Percentiles rank a stretch among this genome's conserved stretches.
Conservation (phyloP, 148 eudicot genomes). For the Rhododendron molle region DNA sequence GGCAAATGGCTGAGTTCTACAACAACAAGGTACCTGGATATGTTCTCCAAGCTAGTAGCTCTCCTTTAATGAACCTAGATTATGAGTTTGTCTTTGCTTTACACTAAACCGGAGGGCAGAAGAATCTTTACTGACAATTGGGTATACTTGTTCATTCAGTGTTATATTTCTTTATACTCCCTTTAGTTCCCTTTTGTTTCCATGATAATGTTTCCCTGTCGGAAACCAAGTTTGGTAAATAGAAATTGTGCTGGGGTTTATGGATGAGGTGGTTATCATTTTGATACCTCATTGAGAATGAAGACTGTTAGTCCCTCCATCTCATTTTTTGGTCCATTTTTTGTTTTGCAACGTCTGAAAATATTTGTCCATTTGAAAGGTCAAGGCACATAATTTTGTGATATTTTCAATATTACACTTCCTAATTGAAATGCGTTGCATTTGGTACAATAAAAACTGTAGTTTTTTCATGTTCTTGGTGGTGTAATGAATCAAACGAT, state of each 20-base stretch:
- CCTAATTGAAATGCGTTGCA: background rate
- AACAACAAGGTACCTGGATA: slow-evolving; percentile 68
- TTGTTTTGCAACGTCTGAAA: background rate
- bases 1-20: slow-evolving; percentile 99
- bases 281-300: background rate
- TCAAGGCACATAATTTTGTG: background rate
- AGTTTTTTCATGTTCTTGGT: background rate
- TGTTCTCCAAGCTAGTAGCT: background rate
- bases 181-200: background rate
- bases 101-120: background rate
- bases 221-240: background rate
- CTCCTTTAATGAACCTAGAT: background rate
- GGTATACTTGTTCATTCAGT: background rate
- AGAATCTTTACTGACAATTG: background rate
- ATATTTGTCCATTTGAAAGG: background rate
- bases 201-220: background rate
- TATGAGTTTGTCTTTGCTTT: background rate
- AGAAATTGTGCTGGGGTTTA: background rate
- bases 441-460: background rate
- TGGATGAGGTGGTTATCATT: background rate
- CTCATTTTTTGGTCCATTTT: background rate
- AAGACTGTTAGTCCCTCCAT: background rate
- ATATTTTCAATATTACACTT: background rate
- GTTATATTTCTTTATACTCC: background rate
- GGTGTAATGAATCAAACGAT: background rate